Percentiles rank a stretch among this genome's conserved stretches.
Conservation (phyloP, 371 early-diverging fungal species). For the Mucor velutinosus region DNA sequence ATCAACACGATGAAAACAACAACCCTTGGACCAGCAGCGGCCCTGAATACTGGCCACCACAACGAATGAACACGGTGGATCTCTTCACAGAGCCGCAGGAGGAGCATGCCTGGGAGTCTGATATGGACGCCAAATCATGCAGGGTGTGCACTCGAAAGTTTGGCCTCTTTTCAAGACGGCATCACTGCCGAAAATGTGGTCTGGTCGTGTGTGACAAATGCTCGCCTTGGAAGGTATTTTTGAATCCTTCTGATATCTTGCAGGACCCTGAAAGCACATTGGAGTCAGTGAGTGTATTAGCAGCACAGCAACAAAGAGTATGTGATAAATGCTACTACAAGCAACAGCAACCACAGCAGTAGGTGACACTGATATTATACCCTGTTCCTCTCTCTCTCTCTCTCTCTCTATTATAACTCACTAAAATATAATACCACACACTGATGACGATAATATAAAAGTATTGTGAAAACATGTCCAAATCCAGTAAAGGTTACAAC, state of each 20-base stretch:
- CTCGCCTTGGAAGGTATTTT: conserved; percentile 51
- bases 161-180: conserved; percentile 63
- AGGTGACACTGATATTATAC: neutral
- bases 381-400: neutral
- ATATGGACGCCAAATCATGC: conserved; percentile 61
- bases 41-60: conserved; percentile 16
- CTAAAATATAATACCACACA: neutral
- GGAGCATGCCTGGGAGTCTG: conserved; percentile 64
- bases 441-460: neutral
- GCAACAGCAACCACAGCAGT: neutral
- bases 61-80: neutral
- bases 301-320: conserved; percentile 50
- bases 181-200: conserved; percentile 84
- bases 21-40: conserved; percentile 5
- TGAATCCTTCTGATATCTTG: conserved; percentile 47
- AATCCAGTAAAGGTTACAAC: neutral
- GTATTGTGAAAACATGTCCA: neutral
- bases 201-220: conserved; percentile 74
- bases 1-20: neutral
- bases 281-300: conserved; percentile 21
- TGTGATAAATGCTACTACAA: conserved; percentile 48
- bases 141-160: conserved; percentile 62
- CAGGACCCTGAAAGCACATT: conserved; percentile 40
- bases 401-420: neutral
- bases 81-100: neutral